Base-by-base conservation (phyloP, 176 grass and related monocot genomes). In the Juncus effusus region DNA sequence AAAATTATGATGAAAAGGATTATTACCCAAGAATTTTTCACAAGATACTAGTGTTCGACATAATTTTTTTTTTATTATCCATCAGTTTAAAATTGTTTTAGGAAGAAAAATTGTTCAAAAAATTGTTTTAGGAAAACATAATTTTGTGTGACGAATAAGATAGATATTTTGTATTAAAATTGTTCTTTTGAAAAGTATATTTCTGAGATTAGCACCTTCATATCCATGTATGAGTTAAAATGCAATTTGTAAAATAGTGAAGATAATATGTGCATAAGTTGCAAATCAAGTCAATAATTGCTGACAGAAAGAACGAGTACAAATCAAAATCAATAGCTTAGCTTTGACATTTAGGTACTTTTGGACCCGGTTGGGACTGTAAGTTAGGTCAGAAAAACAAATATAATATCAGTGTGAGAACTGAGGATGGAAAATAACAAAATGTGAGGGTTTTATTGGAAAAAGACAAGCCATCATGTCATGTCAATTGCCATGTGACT, bases 321-420 rank as follows among this genome's bases (percentile, higher is more conserved):
- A 4, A 36, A 36, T 68, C 49, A 35, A 68, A 53, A 51, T 47
- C 3, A 68, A 68, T 68, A 51, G 63, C 41, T 66, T 50, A 66
- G 38, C 50, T 69, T 69, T 69, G 65, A 69, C 35, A 36, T 54
- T 69, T 69, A 36, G 14, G 12, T 47, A 28, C 19, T 28, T 28
- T 28, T 28, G 19, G 19, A 28, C 19, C 19, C 19, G 19, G 19
- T 28, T 28, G 19, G 1, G 19, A 6, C 62, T 7, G 11, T n/a
- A 69, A 55, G 65, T 69, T 69, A 54, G 65, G 49, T 69, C 12
- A 5, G 44, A 13, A 69, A 69, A 54, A 44, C 50, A 69, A 69
- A 38, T 69, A 54, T 67, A 67, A 12, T 67, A 51, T 52, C 54
- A 15, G 49, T 19, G 51, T 52, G 47, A 50, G 10, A 39, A 54